Percentiles rank a stretch among this genome's conserved stretches.
phyloP scores from a whole-genome alignment of 176 grass and related monocot genomes.

The Bothriochloa decipiens region DNA sequence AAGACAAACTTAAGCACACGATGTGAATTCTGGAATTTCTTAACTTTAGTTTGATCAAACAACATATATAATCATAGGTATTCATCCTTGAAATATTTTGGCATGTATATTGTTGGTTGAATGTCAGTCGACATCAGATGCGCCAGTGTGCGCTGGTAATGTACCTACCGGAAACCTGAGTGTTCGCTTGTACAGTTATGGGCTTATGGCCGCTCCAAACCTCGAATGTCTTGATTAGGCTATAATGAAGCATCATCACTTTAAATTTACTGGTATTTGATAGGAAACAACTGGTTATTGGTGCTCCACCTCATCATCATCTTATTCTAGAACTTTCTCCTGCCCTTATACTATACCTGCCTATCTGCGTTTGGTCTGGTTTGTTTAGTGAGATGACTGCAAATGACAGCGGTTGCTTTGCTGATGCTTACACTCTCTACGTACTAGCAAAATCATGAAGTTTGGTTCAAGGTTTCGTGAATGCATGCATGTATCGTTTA shows the following conservation, averaged over 20 bases:
- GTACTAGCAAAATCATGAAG: background rate
- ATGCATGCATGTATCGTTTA: background rate
- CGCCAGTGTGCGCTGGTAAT: background rate
- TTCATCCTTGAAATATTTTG: background rate
- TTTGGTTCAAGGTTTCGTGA: conserved; percentile 8
- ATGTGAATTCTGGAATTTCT: conserved; percentile 1
- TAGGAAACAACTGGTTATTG: background rate
- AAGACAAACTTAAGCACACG: background rate
- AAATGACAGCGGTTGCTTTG: background rate
- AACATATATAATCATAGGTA: background rate
- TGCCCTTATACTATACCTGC: background rate
- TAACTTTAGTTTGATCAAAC: background rate
- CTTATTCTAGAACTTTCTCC: background rate
- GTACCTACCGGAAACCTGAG: background rate
- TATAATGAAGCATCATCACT: conserved; percentile 8
- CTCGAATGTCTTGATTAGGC: conserved; percentile 15
- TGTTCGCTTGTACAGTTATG: conserved; percentile 1
- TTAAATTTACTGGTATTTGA: background rate
- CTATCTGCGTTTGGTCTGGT: background rate
- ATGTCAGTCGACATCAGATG: background rate
- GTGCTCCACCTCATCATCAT: background rate
- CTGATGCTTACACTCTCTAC: background rate
- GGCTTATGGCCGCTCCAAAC: background rate
- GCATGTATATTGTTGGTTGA: background rate
- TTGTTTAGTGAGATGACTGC: conserved; percentile 20